A percentile compares a stretch with the other conserved stretches of the same genome.
Evolutionary conservation across 768 basidiomycete genomes (phyloP).

Genomic region (Xerocomellus amylosporus): DNA sequence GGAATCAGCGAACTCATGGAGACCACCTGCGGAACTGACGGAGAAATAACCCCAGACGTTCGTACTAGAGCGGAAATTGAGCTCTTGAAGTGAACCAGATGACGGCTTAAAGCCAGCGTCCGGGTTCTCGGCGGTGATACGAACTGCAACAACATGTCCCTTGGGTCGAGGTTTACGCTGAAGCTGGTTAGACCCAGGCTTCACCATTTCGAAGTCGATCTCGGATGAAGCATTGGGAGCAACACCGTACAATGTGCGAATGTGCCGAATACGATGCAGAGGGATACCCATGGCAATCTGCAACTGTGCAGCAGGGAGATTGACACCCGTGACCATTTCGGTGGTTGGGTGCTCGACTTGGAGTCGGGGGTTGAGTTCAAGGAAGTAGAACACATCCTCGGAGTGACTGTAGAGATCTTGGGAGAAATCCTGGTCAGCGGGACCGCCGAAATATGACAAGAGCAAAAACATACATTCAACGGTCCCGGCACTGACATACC

Average conservation of each 20-base stretch:
- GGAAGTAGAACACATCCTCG: conserved; percentile 94
- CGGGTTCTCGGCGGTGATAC: conserved; percentile 99
- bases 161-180: conserved; percentile 96
- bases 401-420: conserved; percentile 91
- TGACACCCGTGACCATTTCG: conserved; percentile 99
- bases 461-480: conserved; percentile 71
- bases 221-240: conserved; percentile 84
- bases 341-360: conserved; percentile 99
- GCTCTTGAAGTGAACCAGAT: conserved; percentile 93
- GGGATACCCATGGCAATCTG: conserved; percentile 99
- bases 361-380: conserved; percentile 98
- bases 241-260: conserved; percentile 93
- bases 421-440: background rate
- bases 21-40: conserved; percentile 89
- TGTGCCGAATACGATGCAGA: conserved; percentile 91
- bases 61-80: conserved; percentile 98
- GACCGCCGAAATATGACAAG: background rate
- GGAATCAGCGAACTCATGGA: conserved; percentile 98
- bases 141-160: conserved; percentile 98
- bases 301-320: conserved; percentile 94
- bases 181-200: conserved; percentile 80
- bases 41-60: conserved; percentile 99
- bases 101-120: conserved; percentile 99
- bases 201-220: conserved; percentile 95
- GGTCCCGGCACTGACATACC: conserved; percentile 98